phyloP scores from a whole-genome alignment of 139 green algal species.

The Coccomyxa sp. region DNA sequence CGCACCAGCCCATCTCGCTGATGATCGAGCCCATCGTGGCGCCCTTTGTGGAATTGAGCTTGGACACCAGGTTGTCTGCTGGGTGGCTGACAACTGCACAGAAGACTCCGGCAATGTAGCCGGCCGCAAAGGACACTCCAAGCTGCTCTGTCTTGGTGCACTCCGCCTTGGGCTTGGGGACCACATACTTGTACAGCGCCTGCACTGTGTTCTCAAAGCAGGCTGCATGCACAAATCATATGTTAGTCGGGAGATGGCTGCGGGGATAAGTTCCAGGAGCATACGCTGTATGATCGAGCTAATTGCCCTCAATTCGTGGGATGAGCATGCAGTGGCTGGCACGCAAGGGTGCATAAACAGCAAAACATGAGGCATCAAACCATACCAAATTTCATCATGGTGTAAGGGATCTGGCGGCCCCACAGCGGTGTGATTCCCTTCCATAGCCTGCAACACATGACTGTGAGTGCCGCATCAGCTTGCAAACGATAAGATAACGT shows the following conservation, averaged over 20 bases:
- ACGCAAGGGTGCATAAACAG: background rate
- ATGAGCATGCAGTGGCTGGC: background rate
- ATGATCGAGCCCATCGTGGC: constrained; percentile 48
- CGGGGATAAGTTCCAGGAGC: too few relatives aligned
- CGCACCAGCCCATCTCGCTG: constrained; percentile 78
- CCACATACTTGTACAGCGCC: constrained; percentile 84
- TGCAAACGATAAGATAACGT: background rate
- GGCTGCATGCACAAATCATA: constrained; percentile 29
- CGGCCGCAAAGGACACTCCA: constrained; percentile 75
- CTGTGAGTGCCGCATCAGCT: background rate
- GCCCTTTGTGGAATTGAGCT: constrained; percentile 82
- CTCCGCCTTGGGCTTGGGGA: constrained; percentile 86
- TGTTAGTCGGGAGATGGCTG: background rate
- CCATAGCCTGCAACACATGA: constrained; percentile 61
- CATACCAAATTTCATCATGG: constrained; percentile 93
- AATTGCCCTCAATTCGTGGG: background rate
- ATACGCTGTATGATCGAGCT: background rate
- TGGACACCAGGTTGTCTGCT: constrained; percentile 92
- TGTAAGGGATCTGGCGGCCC: constrained; percentile 93
- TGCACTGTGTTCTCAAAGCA: constrained; percentile 89
- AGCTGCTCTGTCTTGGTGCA: constrained; percentile 91
- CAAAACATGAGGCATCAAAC: background rate
- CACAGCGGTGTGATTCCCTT: constrained; percentile 84
- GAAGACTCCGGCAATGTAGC: constrained; percentile 88
- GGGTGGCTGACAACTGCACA: constrained; percentile 86